phyloP scores from a whole-genome alignment of 371 early-diverging fungal genomes.

The Rhizopus stolonifer region DNA sequence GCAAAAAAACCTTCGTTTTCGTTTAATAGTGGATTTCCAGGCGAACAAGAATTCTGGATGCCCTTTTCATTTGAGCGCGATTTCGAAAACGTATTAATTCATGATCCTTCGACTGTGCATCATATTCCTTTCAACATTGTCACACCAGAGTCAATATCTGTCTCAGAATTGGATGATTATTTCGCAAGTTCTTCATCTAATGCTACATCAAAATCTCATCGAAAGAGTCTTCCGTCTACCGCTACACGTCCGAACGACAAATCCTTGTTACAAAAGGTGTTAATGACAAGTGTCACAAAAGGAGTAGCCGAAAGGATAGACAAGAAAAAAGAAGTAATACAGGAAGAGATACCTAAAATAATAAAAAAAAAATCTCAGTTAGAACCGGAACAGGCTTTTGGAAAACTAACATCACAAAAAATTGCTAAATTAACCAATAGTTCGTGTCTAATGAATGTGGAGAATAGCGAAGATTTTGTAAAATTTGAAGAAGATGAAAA shows the following conservation, averaged over 20 bases:
- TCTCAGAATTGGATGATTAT: constrained; percentile 47
- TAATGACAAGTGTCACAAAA: constrained; percentile 30
- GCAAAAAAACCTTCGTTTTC: constrained; percentile 25
- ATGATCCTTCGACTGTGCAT: constrained; percentile 24
- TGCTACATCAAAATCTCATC: constrained; percentile 2
- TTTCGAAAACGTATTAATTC: constrained; percentile 45
- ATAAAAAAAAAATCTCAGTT: background rate
- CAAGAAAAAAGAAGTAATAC: constrained; percentile 2
- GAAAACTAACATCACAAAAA: no score
- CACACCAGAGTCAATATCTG: constrained; percentile 49
- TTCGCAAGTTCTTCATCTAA: constrained; percentile 24
- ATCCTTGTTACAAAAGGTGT: constrained; percentile 38
- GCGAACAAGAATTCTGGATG: constrained; percentile 49
- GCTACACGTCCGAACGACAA: constrained; percentile 28
- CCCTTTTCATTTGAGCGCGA: constrained; percentile 47
- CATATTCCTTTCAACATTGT: constrained; percentile 38
- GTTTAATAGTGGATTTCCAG: constrained; percentile 23
- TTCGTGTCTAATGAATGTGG: constrained; percentile 15
- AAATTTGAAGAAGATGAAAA: constrained; percentile 52
- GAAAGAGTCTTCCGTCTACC: constrained; percentile 24
- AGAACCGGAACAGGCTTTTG: background rate
- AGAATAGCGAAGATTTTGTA: constrained; percentile 44
- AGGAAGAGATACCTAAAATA: background rate
- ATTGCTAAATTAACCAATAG: background rate
- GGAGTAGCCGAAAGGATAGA: constrained; percentile 27